These are phyloP conservation scores for Hanseniaspora mollemarum DNA, from an alignment of 805 yeast genomes.

Conservation along the genomic window DNA sequence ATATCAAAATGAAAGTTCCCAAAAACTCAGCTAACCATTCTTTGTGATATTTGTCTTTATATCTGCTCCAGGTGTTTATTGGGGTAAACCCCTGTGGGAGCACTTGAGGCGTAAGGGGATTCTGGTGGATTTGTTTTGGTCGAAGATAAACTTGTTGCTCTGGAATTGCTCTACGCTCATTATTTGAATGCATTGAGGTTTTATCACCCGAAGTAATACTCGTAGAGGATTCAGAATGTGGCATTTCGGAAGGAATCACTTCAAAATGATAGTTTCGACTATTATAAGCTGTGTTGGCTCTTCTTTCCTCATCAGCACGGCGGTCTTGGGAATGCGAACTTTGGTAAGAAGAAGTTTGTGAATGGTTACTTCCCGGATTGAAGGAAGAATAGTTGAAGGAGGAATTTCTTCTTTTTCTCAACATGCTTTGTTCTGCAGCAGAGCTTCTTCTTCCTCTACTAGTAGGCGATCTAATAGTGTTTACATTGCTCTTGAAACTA, in stretches of 20 bases:
- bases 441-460: not conserved
- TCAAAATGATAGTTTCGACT: conserved; percentile 7
- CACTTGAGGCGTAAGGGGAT: conserved; percentile 32
- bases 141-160: conserved; percentile 24
- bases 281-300: not conserved
- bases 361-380: not conserved
- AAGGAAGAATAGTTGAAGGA: conserved; percentile 6
- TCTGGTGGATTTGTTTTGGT: conserved; percentile 31
- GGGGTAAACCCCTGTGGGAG: conserved; percentile 32
- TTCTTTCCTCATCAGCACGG: not conserved
- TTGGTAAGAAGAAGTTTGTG: not conserved
- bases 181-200: not conserved
- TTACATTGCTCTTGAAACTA: not conserved
- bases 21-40: conserved; percentile 43
- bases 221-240: not conserved
- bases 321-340: not conserved
- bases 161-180: not conserved
- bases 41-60: conserved; percentile 31
- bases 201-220: not conserved
- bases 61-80: conserved; percentile 29
- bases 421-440: not conserved
- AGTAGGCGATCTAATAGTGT: not conserved
- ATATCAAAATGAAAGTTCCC: conserved; percentile 38
- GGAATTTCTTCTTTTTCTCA: conserved; percentile 9
- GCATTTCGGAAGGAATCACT: conserved; percentile 13